These are phyloP conservation scores for Tulasnella sp. DNA, from an alignment of 768 basidiomycete species.

Conservation along the genomic window DNA sequence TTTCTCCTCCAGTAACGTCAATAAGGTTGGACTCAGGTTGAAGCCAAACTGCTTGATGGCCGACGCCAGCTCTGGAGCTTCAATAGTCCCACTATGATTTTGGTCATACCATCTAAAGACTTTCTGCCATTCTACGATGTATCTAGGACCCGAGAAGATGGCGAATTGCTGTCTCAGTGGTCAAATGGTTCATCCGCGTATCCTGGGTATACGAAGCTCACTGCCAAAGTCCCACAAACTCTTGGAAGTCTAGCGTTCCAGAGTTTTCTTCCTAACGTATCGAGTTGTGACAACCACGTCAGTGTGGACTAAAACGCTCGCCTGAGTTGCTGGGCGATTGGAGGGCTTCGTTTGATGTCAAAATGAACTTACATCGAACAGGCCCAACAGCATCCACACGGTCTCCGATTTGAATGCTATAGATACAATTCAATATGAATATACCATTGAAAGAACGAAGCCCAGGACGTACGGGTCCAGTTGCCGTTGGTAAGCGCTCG, in stretches of 20 bases:
- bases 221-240: constrained; percentile 68
- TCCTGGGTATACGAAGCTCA: constrained; percentile 37
- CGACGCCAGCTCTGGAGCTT: constrained; percentile 57
- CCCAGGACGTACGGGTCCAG: constrained; percentile 53
- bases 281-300: not conserved
- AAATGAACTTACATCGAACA: constrained; percentile 21
- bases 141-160: constrained; percentile 50
- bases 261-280: constrained; percentile 51
- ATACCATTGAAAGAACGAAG: not conserved
- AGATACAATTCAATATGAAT: not conserved
- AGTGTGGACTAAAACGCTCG: constrained; percentile 23
- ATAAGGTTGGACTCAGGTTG: constrained; percentile 50
- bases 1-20: constrained; percentile 58
- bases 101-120: constrained; percentile 77
- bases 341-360: too few species aligned
- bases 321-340: constrained; percentile 61
- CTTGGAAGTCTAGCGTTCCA: constrained; percentile 70
- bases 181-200: constrained; percentile 51
- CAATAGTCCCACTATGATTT: constrained; percentile 76
- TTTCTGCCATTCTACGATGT: constrained; percentile 57
- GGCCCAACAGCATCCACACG: constrained; percentile 28
- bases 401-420: constrained; percentile 76
- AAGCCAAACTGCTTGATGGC: constrained; percentile 76
- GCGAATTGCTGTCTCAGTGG: constrained; percentile 44
- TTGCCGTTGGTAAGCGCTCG: constrained; percentile 71